A percentile compares a stretch with the other conserved stretches of the same genome.
Conservation (phyloP, 2,329 filamentous ascomycete species). For the Thermoascus crustaceus region DNA sequence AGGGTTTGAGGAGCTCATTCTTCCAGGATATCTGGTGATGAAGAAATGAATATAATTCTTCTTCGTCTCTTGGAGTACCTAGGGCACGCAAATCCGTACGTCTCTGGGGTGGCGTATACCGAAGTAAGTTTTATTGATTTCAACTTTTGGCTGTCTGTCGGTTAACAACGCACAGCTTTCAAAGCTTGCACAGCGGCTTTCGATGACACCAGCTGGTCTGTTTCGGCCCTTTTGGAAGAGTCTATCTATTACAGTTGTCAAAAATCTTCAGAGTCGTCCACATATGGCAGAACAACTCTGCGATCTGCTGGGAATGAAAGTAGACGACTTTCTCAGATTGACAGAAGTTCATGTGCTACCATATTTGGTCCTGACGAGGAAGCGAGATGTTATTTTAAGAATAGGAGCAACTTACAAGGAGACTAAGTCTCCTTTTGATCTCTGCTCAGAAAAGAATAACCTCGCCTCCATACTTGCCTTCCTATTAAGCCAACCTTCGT, state of each 20-base stretch:
- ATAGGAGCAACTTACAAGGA: constrained; percentile 63
- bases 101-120: constrained; percentile 74
- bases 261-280: constrained; percentile 71
- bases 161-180: constrained; percentile 44
- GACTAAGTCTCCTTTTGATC: constrained; percentile 49
- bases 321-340: constrained; percentile 63
- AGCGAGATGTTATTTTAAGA: constrained; percentile 67
- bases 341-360: constrained; percentile 79
- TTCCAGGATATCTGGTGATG: constrained; percentile 59
- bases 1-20: constrained; percentile 6
- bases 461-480: constrained; percentile 52
- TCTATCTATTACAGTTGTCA: constrained; percentile 72
- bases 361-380: constrained; percentile 71
- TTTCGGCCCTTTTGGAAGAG: constrained; percentile 85
- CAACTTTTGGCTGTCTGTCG: no score
- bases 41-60: constrained; percentile 79
- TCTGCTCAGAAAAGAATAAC: constrained; percentile 52
- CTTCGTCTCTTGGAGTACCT: constrained; percentile 79
- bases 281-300: constrained; percentile 73
- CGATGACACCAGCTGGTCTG: constrained; percentile 56
- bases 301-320: constrained; percentile 67
- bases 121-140: constrained; percentile 50
- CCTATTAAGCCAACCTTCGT: constrained; percentile 52
- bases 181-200: constrained; percentile 59
- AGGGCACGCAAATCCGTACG: constrained; percentile 69